These are phyloP conservation scores for Yamadazyma endophytica DNA, from an alignment of 805 yeast genomes.

Conservation along the genomic window DNA sequence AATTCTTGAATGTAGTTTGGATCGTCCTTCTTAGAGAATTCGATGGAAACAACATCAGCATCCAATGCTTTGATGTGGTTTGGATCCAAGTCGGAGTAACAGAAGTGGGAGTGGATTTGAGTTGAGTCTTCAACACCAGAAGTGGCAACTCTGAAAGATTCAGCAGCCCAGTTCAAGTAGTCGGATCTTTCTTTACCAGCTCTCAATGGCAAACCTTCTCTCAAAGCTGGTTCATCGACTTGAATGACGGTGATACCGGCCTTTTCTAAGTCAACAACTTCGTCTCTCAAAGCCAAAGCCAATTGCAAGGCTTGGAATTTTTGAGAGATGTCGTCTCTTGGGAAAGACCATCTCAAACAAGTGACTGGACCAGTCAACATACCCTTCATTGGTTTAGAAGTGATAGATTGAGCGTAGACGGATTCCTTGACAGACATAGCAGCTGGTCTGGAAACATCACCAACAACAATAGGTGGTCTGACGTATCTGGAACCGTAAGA, in stretches of 20 bases:
- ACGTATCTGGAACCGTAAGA: conserved; percentile 99
- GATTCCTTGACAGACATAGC: conserved; percentile 99
- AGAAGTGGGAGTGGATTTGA: conserved; percentile 99
- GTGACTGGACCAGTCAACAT: conserved; percentile 99
- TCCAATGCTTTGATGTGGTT: conserved; percentile 99
- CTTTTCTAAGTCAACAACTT: conserved; percentile 95
- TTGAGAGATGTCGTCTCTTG: conserved; percentile 96
- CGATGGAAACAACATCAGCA: conserved; percentile 99
- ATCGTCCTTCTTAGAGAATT: conserved; percentile 99
- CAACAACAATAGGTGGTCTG: conserved; percentile 98
- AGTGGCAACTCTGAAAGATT: conserved; percentile 98
- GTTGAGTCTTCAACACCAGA: conserved; percentile 94
- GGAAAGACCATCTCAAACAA: conserved; percentile 99
- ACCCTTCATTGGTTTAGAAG: conserved; percentile 97
- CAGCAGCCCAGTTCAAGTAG: conserved; percentile 98
- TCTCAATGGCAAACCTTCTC: conserved; percentile 99
- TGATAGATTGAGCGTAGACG: conserved; percentile 96
- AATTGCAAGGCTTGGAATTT: conserved; percentile 94
- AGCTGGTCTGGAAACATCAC: conserved; percentile 97
- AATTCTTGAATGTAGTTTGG: conserved; percentile 97
- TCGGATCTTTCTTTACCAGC: conserved; percentile 95
- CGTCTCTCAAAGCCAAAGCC: conserved; percentile 97
- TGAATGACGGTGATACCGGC: conserved; percentile 98
- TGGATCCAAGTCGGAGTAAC: conserved; percentile 99
- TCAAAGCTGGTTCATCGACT: conserved; percentile 99